Percentiles rank a stretch among this genome's conserved stretches.
phyloP scores from a whole-genome alignment of 139 green algal genomes.

The Choricystis sp. region DNA sequence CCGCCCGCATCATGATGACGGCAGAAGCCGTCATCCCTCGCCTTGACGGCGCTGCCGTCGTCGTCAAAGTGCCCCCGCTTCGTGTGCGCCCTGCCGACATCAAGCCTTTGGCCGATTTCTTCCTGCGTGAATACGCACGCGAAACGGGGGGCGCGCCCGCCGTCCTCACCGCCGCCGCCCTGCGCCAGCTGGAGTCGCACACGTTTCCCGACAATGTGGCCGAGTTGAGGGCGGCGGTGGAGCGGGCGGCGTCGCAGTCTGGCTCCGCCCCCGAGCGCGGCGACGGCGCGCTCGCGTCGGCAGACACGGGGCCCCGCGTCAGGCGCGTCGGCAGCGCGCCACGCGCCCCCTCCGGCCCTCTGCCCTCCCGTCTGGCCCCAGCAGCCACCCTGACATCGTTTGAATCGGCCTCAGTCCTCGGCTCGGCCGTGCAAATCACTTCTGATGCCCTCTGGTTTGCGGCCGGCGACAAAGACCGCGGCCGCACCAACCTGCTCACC shows the following conservation, averaged over 20 bases:
- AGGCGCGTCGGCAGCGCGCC: neutral
- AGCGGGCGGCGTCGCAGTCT: conserved; percentile 36
- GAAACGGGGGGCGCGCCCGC: conserved; percentile 7
- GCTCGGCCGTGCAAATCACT: conserved; percentile 20
- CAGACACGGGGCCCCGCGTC: neutral
- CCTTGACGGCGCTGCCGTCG: conserved; percentile 16
- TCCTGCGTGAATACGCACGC: conserved; percentile 17
- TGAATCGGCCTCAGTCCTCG: conserved; percentile 1
- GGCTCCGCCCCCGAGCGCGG: neutral
- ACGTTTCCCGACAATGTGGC: conserved; percentile 46
- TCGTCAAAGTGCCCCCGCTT: conserved; percentile 53
- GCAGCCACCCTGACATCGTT: too few species aligned
- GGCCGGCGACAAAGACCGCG: conserved; percentile 19
- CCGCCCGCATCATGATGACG: conserved; percentile 27
- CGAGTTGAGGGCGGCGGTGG: conserved; percentile 40
- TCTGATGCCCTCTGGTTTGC: conserved; percentile 41
- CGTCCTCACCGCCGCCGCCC: conserved; percentile 30
- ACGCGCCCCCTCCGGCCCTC: neutral
- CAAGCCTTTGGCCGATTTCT: conserved; percentile 13
- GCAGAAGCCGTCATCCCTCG: conserved; percentile 11
- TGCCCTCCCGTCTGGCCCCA: too few species aligned
- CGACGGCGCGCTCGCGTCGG: neutral
- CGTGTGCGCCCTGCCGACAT: conserved; percentile 48
- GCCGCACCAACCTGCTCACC: conserved; percentile 32
- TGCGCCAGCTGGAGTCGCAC: conserved; percentile 40